Evolutionary conservation across 176 grass and related monocot species (phyloP).

Genomic region (Guadua angustifolia): DNA sequence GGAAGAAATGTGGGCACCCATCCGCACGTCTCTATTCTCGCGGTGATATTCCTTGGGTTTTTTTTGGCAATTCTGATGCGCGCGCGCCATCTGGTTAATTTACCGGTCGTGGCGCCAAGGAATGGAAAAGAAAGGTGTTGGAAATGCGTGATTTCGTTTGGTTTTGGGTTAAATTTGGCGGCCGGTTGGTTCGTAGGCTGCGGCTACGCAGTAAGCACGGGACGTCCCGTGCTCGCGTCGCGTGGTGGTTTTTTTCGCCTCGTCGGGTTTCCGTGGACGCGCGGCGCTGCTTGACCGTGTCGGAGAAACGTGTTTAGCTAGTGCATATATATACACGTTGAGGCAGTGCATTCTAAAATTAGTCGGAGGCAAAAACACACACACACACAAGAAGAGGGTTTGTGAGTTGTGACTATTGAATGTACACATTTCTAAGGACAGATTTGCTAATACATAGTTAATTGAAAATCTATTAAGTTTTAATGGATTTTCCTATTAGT

Average conservation of each 20-base stretch:
- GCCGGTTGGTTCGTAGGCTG: neutral
- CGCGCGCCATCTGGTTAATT: too few species aligned
- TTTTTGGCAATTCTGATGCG: neutral
- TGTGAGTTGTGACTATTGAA: neutral
- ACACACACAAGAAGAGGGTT: neutral
- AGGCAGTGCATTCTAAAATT: neutral
- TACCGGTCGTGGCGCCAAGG: neutral
- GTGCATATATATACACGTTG: too few species aligned
- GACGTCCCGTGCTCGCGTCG: neutral
- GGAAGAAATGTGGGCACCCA: constrained; percentile 1
- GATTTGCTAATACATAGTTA: too few species aligned
- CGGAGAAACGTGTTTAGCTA: neutral
- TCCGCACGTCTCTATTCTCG: constrained; percentile 15
- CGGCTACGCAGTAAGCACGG: neutral
- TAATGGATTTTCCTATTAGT: too few species aligned
- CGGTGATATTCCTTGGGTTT: neutral
- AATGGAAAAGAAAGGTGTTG: neutral
- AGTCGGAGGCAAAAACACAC: neutral
- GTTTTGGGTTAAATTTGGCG: neutral
- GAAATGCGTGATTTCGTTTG: neutral
- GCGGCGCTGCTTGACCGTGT: neutral
- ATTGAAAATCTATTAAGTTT: too few species aligned
- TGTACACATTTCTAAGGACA: too few species aligned
- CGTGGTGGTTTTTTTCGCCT: neutral
- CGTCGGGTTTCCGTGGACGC: neutral